Percentiles rank a stretch among this genome's conserved stretches.
phyloP scores from a whole-genome alignment of 1,284 basidiomycete genomes.

The Tilletia walkeri region DNA sequence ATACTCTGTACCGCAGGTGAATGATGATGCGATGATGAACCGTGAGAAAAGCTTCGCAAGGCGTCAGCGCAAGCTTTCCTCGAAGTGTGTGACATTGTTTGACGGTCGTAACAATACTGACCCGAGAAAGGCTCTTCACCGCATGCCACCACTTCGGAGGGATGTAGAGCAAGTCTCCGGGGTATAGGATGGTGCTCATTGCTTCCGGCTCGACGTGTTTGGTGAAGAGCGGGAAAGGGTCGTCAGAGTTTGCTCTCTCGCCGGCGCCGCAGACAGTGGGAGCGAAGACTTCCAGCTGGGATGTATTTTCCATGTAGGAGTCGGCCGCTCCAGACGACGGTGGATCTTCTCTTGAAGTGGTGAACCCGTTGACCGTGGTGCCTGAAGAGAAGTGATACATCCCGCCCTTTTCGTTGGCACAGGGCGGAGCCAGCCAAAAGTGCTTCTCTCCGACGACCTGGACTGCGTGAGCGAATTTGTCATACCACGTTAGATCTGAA shows the following conservation, averaged over 20 bases:
- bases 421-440: conserved; percentile 82
- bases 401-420: background rate
- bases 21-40: background rate
- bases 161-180: conserved; percentile 41
- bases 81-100: background rate
- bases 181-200: conserved; percentile 27
- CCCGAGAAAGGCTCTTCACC: conserved; percentile 29
- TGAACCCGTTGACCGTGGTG: background rate
- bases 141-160: conserved; percentile 47
- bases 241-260: background rate
- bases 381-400: conserved; percentile 19
- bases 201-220: conserved; percentile 24
- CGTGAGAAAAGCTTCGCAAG: background rate
- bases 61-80: background rate
- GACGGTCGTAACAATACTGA: conserved; percentile 4
- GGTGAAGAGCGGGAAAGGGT: conserved; percentile 18
- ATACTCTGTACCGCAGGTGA: conserved; percentile 22
- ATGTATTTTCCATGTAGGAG: conserved; percentile 37
- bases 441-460: conserved; percentile 85
- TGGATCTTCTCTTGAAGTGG: background rate
- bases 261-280: background rate
- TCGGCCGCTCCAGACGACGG: conserved; percentile 18
- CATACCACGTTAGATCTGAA: too few species aligned
- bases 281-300: conserved; percentile 33
- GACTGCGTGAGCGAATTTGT: conserved; percentile 58